Conservation (phyloP, 192 early-diverging fungal species). For the Neocallimastix lanati region DNA sequence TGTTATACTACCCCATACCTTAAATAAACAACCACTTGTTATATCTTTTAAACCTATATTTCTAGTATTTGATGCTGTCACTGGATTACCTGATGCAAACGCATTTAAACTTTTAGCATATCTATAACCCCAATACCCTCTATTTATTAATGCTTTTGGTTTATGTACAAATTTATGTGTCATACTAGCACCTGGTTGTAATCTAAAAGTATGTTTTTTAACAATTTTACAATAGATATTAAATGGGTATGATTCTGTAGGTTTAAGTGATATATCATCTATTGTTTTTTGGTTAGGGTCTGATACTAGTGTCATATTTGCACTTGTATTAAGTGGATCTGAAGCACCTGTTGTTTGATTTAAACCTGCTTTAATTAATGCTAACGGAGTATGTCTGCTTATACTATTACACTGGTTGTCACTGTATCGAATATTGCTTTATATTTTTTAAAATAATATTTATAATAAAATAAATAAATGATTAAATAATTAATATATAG, state of each 20-base stretch:
- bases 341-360: no score
- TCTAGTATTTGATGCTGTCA: background rate
- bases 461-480: no score
- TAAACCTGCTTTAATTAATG: no score
- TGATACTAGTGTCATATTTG: no score
- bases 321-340: no score
- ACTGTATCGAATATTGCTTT: no score
- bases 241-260: background rate
- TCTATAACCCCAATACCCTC: background rate
- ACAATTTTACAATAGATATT: background rate
- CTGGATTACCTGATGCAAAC: background rate
- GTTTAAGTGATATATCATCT: constrained; percentile 6
- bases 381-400: no score
- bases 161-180: background rate
- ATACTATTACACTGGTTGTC: no score
- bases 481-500: no score
- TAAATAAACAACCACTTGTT: background rate
- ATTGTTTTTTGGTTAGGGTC: constrained; percentile 15
- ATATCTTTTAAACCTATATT: background rate
- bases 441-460: no score
- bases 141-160: background rate
- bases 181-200: background rate
- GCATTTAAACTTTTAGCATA: background rate
- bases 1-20: background rate
- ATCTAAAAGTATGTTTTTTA: background rate